Evolutionary conservation across 129 eudicot species (phyloP), one percentile per base, ranked within the genome.

Genomic region (Dittrichia graveolens): DNA sequence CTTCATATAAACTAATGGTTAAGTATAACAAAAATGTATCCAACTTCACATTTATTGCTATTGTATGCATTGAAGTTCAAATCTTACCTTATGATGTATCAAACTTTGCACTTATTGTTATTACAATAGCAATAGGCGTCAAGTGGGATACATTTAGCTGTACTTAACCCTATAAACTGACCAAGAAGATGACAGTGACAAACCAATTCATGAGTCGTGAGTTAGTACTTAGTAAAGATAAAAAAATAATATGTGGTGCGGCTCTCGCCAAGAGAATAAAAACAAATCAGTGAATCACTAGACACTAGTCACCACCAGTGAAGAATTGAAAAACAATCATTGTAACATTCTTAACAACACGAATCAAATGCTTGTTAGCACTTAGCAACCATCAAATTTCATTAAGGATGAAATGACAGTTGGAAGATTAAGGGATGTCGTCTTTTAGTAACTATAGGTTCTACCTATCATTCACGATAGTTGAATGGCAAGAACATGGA

Each of bases 161-260:
- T 24, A 24, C 31, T 24, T 24, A 24, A 2, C 31, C 31, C 0
- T 24, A 24, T 24, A 24, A 24, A 24, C 31, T 16, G 50, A 7
- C 43, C 69, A 63, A 52, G 40, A 75, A 75, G 58, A 43, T 3
- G 35, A 62, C 31, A n/a, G 55, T 7, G 6, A 39, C 45, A 18
- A 54, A 63, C 56, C 15, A 31, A 64, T 14, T 40, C 55, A 41
- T 8, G 12, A 39, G 39, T 48, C 70, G 60, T 15, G 39, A 47
- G 49, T 73, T 8, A 7, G 61, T 16, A 48, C 9, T 10, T 39
- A 46, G 49, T 35, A 5, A 13, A 44, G 46, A 72, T 57, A n/a
- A n/a, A n/a, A 58, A 44, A 37, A 7, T 54, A 24, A 54, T 24
- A 62, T 35, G 47, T n/a, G 9, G 8, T 63, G 37, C 10, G 42